Evolutionary conservation across 1,139 yeast genomes (phyloP), one percentile per base, ranked within the genome.

Genomic region (Hansenula lynferdii): DNA sequence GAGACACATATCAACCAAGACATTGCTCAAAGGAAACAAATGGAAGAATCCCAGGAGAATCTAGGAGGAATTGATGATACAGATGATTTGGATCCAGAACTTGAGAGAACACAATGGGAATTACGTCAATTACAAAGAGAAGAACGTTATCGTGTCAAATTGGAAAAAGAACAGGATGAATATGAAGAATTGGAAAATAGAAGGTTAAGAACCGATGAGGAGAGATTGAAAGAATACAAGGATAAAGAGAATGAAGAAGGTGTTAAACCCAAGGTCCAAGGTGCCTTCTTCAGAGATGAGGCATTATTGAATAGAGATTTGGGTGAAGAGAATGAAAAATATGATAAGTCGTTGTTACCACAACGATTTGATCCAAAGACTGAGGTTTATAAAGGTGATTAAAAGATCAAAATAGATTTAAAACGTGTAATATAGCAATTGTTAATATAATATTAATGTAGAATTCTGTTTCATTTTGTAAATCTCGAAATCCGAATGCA

Each of bases 21-120:
- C 35, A 40, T 42, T 4, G 54, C 52, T 14, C 43, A 45, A 17
- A 35, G 43, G n/a, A 41, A 42, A 27, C 39, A 41, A 16, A 35
- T 39, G 11, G 42, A 41, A 17, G 38, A 39, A 6, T 47, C 47
- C 8, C 40, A 45, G 16, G 51, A 47, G 18, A 58, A 54, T 17
- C 47, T 54, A 14, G 62, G 57, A 8, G 65, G 62, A 0, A 58
- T 75, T 1, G 80, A 75, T 46, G 83, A 77, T 46, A 72, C 79
- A 0, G 83, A 77, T 49, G 78, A 70, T 27, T 30, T 72, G 12
- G 76, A 75, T 43, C 76, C 79, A 0, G 72, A 61, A 31, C 54
- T 49, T 2, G 83, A 76, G 50, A 54, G 53, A 28, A 58, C 54
- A 6, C 69, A 61, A 8, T 77, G 82, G 82, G 62, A 63, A 39